These are phyloP conservation scores for Aspergillus saccharolyticus DNA, from an alignment of 495 filamentous ascomycete species.

Conservation along the genomic window DNA sequence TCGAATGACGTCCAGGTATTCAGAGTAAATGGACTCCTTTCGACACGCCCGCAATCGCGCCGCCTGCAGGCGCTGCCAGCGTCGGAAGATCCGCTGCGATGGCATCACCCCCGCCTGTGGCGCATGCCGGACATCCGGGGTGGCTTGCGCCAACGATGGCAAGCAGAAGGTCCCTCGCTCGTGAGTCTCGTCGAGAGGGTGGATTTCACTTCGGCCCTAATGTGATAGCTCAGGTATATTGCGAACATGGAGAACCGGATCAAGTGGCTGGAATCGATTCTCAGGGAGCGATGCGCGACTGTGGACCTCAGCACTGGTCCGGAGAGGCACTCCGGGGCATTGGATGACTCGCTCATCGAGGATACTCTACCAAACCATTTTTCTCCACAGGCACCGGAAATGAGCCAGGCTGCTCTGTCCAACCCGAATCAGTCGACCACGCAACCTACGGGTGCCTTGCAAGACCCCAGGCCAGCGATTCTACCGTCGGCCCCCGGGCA, in stretches of 20 bases:
- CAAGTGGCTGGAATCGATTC: constrained; percentile 39
- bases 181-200: constrained; percentile 14
- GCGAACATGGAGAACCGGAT: constrained; percentile 35
- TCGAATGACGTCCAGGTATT: too few species aligned
- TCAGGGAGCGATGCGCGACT: constrained; percentile 28
- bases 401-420: too few species aligned
- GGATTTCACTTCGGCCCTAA: background rate
- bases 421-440: background rate
- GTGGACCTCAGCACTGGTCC: constrained; percentile 27
- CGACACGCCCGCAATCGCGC: constrained; percentile 30
- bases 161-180: constrained; percentile 37
- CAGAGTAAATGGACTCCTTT: constrained; percentile 32
- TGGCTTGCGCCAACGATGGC: constrained; percentile 39
- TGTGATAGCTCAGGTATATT: constrained; percentile 26
- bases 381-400: background rate
- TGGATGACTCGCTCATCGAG: constrained; percentile 7
- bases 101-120: constrained; percentile 29
- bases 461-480: too few species aligned
- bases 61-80: constrained; percentile 38
- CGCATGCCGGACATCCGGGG: constrained; percentile 35
- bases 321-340: background rate
- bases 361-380: background rate
- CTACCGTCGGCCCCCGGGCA: background rate
- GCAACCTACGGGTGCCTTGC: too few species aligned
- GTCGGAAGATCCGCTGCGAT: constrained; percentile 34